phyloP scores from a whole-genome alignment of 2,329 filamentous ascomycete genomes.

The Rutstroemia sydowiana region DNA sequence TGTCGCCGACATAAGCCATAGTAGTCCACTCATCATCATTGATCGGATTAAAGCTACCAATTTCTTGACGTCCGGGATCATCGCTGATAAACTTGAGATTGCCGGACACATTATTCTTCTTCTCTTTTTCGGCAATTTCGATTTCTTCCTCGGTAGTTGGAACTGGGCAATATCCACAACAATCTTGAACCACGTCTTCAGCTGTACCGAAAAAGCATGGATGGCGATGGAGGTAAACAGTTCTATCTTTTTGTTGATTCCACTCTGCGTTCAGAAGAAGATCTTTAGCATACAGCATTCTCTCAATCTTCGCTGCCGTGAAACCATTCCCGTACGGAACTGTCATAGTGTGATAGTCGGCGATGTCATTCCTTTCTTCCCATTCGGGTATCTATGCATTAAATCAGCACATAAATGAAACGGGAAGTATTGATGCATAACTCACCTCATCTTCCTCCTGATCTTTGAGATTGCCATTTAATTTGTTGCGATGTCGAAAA shows the following conservation, averaged over 20 bases:
- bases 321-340: conserved; percentile 59
- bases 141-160: conserved; percentile 64
- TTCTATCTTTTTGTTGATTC: conserved; percentile 70
- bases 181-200: conserved; percentile 69
- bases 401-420: not conserved
- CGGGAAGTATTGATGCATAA: not conserved
- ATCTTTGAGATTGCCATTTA: conserved; percentile 68
- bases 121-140: conserved; percentile 63
- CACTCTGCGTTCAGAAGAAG: conserved; percentile 79
- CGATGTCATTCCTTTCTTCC: conserved; percentile 69
- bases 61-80: conserved; percentile 69
- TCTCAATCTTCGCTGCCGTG: conserved; percentile 67
- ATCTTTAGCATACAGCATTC: conserved; percentile 74
- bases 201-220: conserved; percentile 77
- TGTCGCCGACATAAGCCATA: conserved; percentile 83
- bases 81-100: conserved; percentile 69
- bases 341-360: conserved; percentile 72
- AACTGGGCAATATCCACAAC: conserved; percentile 70
- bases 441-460: conserved; percentile 61
- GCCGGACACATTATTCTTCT: conserved; percentile 69
- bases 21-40: conserved; percentile 82
- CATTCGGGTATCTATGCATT: conserved; percentile 57
- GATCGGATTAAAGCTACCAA: conserved; percentile 70
- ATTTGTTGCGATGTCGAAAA: conserved; percentile 33
- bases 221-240: conserved; percentile 73